phyloP scores from a whole-genome alignment of 441 rosid species.

The Arabidopsis lyrata region DNA sequence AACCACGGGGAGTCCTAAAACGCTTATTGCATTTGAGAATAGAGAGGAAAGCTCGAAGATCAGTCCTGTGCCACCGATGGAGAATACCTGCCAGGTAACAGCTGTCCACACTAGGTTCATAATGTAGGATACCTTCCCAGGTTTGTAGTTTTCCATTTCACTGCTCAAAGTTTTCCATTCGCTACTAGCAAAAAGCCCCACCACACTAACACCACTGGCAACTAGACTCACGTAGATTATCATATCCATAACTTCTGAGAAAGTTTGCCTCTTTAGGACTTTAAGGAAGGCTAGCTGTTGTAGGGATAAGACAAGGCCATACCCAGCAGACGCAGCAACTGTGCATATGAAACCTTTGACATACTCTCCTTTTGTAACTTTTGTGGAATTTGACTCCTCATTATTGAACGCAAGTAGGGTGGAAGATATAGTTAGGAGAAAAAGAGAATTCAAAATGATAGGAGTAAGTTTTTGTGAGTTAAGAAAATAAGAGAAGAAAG shows the following conservation, averaged over 20 bases:
- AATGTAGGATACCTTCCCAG: constrained; percentile 51
- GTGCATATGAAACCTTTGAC: constrained; percentile 58
- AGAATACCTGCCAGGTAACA: constrained; percentile 50
- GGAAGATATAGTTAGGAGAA: constrained; percentile 54
- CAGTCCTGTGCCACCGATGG: constrained; percentile 54
- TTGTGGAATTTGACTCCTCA: constrained; percentile 35
- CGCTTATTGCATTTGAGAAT: constrained; percentile 66
- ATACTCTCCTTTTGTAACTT: constrained; percentile 51
- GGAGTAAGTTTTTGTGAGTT: constrained; percentile 61
- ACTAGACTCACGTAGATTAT: constrained; percentile 46
- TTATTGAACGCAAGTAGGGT: constrained; percentile 55
- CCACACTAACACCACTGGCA: constrained; percentile 44
- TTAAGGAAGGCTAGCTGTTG: constrained; percentile 55
- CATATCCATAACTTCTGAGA: constrained; percentile 55
- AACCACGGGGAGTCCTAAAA: constrained; percentile 59
- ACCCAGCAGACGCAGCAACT: constrained; percentile 53
- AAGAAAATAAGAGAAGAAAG: constrained; percentile 59
- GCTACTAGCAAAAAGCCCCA: constrained; percentile 64
- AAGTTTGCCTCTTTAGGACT: constrained; percentile 46
- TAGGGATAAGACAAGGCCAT: constrained; percentile 43
- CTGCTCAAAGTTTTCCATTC: constrained; percentile 54
- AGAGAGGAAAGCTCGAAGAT: constrained; percentile 66
- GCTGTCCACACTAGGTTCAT: constrained; percentile 59
- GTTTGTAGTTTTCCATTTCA: constrained; percentile 52
- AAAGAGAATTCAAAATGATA: constrained; percentile 55